Base-by-base conservation (phyloP, 2,329 filamentous ascomycete genomes). In the Stemphylium beticola region DNA sequence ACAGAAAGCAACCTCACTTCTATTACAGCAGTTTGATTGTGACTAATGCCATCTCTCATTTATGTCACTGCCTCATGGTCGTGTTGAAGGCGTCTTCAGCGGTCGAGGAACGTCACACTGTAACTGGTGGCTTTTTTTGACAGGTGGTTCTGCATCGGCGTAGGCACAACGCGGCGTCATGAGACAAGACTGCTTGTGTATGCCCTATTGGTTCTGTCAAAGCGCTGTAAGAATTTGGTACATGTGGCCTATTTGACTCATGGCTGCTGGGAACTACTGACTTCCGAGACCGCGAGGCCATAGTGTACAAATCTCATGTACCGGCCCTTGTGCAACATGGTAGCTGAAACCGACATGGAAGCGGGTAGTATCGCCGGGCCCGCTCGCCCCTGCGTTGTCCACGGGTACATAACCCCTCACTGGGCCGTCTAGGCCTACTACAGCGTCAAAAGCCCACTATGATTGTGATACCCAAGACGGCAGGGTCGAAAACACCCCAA, bases 21-120 rank as follows among this genome's bases (percentile, higher is more conserved):
- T 17, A 45, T 39, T 22, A 46, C 52, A 24, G 26, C 15, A 15
- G 20, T 22, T 33, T 14, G 26, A 10, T 6, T 38, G 39, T 54
- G 51, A 42, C 36, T 29, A 9, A 45, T 39, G 12, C 34, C 29
- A 24, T 55, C 11, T 32, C 26, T 18, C 24, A 18, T 24, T 14
- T 12, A 17, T 18, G 40, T n/a, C 15, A 14, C 29, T 18, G 18
- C 14, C 18, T 40, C 8, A 22, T 29, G 18, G 11, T 26, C 11
- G 10, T 37, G 17, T 38, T 29, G 15, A 51, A 14, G 36, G 11
- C 31, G 29, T 12, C 32, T 18, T 24, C 12, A 24, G 36, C 22
- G 29, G 22, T 24, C 10, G 32, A 9, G 52, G 22, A 55, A 55
- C 52, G 47, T 55, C 48, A 32, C 37, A 55, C 47, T 55, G 52